Evolutionary conservation across 2,329 filamentous ascomycete species (phyloP).

Genomic region (Nothophoma quercina): DNA sequence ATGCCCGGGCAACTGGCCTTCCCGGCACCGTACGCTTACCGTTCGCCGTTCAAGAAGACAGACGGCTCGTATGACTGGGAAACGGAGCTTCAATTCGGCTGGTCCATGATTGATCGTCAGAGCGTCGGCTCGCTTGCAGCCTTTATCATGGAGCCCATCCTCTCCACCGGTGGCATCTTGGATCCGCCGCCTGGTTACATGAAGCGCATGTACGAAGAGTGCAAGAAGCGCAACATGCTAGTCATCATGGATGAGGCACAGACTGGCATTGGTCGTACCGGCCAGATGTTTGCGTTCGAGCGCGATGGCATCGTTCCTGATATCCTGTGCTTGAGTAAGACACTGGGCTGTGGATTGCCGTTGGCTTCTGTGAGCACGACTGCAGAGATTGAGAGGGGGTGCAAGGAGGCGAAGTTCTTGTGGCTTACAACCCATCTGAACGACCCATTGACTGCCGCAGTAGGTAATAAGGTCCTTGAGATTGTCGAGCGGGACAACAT

Average conservation of each 20-base stretch:
- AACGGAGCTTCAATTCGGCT: constrained; percentile 69
- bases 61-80: constrained; percentile 72
- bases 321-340: constrained; percentile 47
- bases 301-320: constrained; percentile 49
- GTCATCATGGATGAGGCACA: constrained; percentile 51
- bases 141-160: constrained; percentile 68
- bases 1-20: constrained; percentile 66
- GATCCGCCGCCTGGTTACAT: constrained; percentile 67
- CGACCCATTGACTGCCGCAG: constrained; percentile 38
- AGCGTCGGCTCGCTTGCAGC: constrained; percentile 69
- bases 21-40: constrained; percentile 67
- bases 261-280: constrained; percentile 46
- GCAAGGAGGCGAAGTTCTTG: constrained; percentile 32
- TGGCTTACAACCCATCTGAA: constrained; percentile 43
- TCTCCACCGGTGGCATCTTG: constrained; percentile 67
- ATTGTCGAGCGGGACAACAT: constrained; percentile 39
- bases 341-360: constrained; percentile 39
- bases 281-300: constrained; percentile 61
- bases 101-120: constrained; percentile 66
- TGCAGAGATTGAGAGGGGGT: constrained; percentile 24
- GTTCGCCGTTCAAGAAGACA: constrained; percentile 65
- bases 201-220: constrained; percentile 58
- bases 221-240: constrained; percentile 43
- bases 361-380: constrained; percentile 38
- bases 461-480: constrained; percentile 41